Conservation (phyloP, 1,139 yeast species). For the Zygoascus meyerae region DNA sequence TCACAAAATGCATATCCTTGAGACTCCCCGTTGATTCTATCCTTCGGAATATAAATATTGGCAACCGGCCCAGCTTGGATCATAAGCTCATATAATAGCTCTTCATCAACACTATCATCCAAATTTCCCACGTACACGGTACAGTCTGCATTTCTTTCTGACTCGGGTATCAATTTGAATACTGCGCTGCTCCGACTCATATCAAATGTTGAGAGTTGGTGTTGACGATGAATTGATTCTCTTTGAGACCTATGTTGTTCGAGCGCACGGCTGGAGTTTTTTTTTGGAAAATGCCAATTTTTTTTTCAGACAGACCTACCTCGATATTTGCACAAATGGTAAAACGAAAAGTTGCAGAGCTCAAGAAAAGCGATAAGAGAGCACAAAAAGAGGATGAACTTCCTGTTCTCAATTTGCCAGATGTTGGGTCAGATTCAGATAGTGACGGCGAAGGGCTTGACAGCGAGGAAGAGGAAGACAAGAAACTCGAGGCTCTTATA, state of each 20-base stretch:
- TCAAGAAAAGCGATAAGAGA: constrained; percentile 10
- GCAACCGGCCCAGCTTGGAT: constrained; percentile 79
- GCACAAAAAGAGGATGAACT: constrained; percentile 15
- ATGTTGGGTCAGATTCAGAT: constrained; percentile 15
- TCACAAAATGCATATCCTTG: constrained; percentile 91
- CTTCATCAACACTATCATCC: constrained; percentile 66
- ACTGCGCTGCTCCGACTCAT: constrained; percentile 6
- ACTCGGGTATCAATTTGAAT: constrained; percentile 10
- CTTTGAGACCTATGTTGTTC: not conserved
- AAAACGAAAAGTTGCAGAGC: constrained; percentile 18
- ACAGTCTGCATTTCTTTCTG: constrained; percentile 50
- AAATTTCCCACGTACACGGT: constrained; percentile 81
- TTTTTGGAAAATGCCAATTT: not conserved
- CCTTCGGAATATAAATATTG: constrained; percentile 71
- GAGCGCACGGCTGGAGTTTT: not conserved
- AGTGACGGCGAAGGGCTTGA: constrained; percentile 17
- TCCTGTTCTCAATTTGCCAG: constrained; percentile 14
- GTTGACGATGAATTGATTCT: not conserved
- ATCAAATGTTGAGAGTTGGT: not conserved
- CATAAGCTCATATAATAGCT: constrained; percentile 66
- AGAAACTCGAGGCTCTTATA: constrained; percentile 22
- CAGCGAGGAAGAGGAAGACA: constrained; percentile 23
- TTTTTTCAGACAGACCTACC: not conserved
- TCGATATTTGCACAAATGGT: constrained; percentile 12
- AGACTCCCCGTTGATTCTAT: constrained; percentile 60